These are phyloP conservation scores for Pichia thaimueangensis DNA, from an alignment of 805 yeast genomes.

Conservation along the genomic window DNA sequence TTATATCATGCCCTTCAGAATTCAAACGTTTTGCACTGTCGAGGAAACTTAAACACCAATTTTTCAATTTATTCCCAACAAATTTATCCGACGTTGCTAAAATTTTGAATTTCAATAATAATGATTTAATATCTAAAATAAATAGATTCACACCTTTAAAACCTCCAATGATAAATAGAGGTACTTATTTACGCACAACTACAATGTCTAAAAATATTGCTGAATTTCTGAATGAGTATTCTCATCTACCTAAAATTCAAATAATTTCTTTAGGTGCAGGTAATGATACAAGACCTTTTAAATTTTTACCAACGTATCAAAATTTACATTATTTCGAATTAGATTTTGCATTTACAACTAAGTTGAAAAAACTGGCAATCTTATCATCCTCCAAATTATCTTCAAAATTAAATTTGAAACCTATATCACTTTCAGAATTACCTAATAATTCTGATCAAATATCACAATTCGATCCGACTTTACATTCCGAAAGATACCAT, in stretches of 20 bases:
- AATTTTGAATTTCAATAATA: constrained; percentile 3
- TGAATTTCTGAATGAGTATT: constrained; percentile 32
- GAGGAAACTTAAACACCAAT: constrained; percentile 34
- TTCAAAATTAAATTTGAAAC: background rate
- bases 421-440: background rate
- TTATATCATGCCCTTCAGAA: constrained; percentile 31
- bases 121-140: background rate
- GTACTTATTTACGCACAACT: constrained; percentile 57
- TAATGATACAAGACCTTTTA: constrained; percentile 65
- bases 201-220: constrained; percentile 44
- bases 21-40: constrained; percentile 26
- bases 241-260: constrained; percentile 31
- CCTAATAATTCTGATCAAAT: constrained; percentile 17
- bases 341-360: constrained; percentile 53
- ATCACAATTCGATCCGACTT: background rate
- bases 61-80: constrained; percentile 26
- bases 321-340: constrained; percentile 47
- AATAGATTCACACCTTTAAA: constrained; percentile 24
- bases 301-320: constrained; percentile 32
- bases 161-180: constrained; percentile 63
- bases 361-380: constrained; percentile 47
- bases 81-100: background rate
- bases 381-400: constrained; percentile 20
- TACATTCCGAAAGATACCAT: constrained; percentile 35
- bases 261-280: constrained; percentile 76